Evolutionary conservation across 2,329 filamentous ascomycete genomes (phyloP), one percentile per base, ranked within the genome.

Genomic region (Penicillium sclerotiorum): DNA sequence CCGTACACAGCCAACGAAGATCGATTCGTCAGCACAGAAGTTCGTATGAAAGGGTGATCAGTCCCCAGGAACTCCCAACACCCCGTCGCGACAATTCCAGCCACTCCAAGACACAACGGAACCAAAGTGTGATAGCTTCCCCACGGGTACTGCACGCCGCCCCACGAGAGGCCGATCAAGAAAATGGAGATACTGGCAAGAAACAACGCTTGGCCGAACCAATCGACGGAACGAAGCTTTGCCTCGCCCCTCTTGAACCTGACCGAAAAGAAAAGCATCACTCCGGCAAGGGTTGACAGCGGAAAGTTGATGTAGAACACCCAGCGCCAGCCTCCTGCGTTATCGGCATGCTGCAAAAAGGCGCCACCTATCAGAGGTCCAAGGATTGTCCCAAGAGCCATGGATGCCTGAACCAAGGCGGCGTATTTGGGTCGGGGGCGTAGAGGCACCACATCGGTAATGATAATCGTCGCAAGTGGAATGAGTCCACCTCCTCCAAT

Each of bases 121-220:
- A 65, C 57, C 11, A 75, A 50, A 1, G 71, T 74, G 17, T 61
- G 63, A 12, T 52, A 66, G 20, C 60, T 68, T 5, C 25, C 39
- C 73, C 73, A 76, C 1, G 67, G 55, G 46, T 69, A 65, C 30
- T 69, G 63, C 4, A 66, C 58, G 4, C 73, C 73, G 2, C 69
- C 73, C 64, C 71, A 75, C 1, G 69, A 70, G 2, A 75, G 51
- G 2, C 64, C 67, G 22, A 75, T 59, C 6, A 76, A 65, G 43
- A 73, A 67, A 36, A 55, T 60, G 0, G 70, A 72, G 21, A 66
- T 60, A 17, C 64, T 61, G 4, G 62, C 60, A 8, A 73, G 59
- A 52, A 76, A 75, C 5, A 76, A 56, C 6, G 64, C 21, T 8
- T 61, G 64, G 2, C 73, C 73, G 4, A 71, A 38, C 69, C 69